A percentile compares a stretch with the other conserved stretches of the same genome.
Conservation (phyloP, 768 basidiomycete species). For the Podaxis mareebaensis region DNA sequence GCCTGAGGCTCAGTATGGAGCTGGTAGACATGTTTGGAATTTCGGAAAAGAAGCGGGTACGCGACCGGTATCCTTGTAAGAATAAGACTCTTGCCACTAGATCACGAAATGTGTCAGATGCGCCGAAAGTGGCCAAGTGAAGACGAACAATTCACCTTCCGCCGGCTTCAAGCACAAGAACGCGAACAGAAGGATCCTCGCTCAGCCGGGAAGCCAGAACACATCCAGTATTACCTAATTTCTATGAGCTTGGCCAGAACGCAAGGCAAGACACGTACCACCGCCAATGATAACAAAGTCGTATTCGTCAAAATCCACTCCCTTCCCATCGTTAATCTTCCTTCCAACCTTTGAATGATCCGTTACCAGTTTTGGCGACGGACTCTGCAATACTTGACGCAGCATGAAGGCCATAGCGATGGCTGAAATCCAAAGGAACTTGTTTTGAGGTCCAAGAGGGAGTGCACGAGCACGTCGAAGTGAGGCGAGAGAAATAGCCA, state of each 20-base stretch:
- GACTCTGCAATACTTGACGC: conserved; percentile 21
- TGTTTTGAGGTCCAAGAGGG: conserved; percentile 15
- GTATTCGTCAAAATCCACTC: conserved; percentile 31
- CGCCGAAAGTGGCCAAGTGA: not conserved
- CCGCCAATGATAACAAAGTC: conserved; percentile 59
- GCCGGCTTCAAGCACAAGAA: conserved; percentile 62
- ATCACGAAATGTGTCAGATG: not conserved
- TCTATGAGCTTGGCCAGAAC: not conserved
- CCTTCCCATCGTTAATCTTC: not conserved
- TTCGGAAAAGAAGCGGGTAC: conserved; percentile 41
- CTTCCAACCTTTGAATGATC: conserved; percentile 26
- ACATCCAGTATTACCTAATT: conserved; percentile 59
- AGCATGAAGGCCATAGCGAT: conserved; percentile 25
- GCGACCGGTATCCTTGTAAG: conserved; percentile 46
- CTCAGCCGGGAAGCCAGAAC: conserved; percentile 59
- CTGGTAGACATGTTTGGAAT: conserved; percentile 49
- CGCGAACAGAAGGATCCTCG: conserved; percentile 53
- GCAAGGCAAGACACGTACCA: conserved; percentile 33
- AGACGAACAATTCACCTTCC: conserved; percentile 44
- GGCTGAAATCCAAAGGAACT: conserved; percentile 21
- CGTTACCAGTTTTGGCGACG: conserved; percentile 24
- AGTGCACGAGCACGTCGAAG: conserved; percentile 14
- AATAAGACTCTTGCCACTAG: conserved; percentile 44
- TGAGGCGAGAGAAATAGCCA: conserved; percentile 16
- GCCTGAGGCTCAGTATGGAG: conserved; percentile 59